phyloP scores from a whole-genome alignment of 2,329 filamentous ascomycete species.

The Colletotrichum sp. region DNA sequence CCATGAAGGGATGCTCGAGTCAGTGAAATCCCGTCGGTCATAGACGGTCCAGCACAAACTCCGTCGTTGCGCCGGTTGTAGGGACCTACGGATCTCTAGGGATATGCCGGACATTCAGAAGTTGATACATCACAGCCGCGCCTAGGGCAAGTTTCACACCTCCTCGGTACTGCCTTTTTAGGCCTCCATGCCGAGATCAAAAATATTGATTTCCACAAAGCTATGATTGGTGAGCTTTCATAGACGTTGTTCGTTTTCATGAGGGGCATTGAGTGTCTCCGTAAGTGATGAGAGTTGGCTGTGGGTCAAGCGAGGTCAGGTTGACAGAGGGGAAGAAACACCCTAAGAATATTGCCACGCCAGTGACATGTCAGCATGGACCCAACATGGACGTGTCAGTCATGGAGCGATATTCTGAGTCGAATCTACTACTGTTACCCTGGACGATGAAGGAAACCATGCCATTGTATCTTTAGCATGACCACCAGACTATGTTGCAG shows the following conservation, averaged over 20 bases:
- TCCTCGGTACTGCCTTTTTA: background rate
- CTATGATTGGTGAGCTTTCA: background rate
- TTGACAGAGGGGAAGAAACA: background rate
- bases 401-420: background rate
- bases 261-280: background rate
- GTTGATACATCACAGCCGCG: background rate
- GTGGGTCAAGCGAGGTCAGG: background rate
- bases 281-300: background rate
- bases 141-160: background rate
- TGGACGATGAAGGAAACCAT: background rate
- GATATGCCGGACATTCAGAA: background rate
- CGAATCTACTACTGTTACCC: background rate
- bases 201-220: background rate
- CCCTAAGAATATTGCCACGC: background rate
- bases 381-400: background rate
- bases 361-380: background rate
- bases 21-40: background rate
- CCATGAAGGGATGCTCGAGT: background rate
- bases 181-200: background rate
- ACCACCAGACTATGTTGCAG: background rate
- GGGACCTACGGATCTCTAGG: background rate
- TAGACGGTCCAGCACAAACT: background rate
- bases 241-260: background rate
- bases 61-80: background rate
- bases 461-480: background rate